These are phyloP conservation scores for Neoascochyta sp. DNA, from an alignment of 2,329 filamentous ascomycete species.

Conservation along the genomic window DNA sequence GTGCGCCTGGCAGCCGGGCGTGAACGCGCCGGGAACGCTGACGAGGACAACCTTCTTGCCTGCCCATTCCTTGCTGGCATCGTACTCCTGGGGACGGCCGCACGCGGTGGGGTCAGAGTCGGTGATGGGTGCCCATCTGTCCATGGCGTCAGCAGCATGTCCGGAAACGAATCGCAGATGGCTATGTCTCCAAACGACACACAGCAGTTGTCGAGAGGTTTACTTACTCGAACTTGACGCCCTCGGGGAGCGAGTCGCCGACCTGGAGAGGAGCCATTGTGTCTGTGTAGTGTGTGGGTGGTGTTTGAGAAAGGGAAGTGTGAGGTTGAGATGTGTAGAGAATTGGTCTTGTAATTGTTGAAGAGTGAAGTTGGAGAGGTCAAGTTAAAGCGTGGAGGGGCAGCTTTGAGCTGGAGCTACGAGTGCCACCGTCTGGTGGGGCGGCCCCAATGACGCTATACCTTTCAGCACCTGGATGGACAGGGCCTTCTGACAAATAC, in stretches of 20 bases:
- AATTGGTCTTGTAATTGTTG: no score
- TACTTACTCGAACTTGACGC: conserved; percentile 69
- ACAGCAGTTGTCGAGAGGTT: no score
- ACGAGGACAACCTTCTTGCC: conserved; percentile 70
- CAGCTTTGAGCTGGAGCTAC: conserved; percentile 9
- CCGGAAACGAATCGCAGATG: no score
- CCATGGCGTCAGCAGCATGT: conserved; percentile 1
- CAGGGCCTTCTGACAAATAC: conserved; percentile 10
- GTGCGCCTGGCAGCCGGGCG: conserved; percentile 75
- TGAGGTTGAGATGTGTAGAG: conserved; percentile 1
- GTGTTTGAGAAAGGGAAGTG: background rate
- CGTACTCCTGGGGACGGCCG: conserved; percentile 71
- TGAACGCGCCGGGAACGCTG: conserved; percentile 56
- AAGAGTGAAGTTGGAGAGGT: conserved; percentile 1
- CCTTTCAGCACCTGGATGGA: conserved; percentile 6
- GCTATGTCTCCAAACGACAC: no score
- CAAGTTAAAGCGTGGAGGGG: conserved; percentile 9
- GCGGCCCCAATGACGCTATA: conserved; percentile 6
- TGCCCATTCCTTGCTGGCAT: conserved; percentile 72
- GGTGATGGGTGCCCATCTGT: conserved; percentile 72
- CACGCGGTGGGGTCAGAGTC: conserved; percentile 70
- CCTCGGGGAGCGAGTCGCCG: conserved; percentile 79
- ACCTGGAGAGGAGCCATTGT: conserved; percentile 66
- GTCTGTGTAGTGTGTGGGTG: conserved; percentile 5
- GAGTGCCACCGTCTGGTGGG: conserved; percentile 9